Percentiles rank a stretch among this genome's conserved stretches.
These are phyloP conservation scores for Catharanthus roseus DNA, from an alignment of 257 asterid genomes.

Conservation along the genomic window DNA sequence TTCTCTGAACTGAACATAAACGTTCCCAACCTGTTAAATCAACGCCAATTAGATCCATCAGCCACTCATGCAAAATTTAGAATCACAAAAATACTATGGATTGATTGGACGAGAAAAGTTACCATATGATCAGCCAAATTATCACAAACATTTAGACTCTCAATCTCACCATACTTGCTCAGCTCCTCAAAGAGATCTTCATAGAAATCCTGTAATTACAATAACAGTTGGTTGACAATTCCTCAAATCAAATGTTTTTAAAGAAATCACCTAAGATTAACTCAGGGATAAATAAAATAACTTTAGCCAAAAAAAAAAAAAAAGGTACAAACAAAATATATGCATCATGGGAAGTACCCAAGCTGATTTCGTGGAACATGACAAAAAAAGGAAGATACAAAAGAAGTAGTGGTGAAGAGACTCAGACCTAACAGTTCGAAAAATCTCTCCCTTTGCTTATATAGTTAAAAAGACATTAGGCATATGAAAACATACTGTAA, in stretches of 20 bases:
- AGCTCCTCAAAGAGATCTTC: constrained; percentile 95
- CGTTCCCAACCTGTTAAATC: constrained; percentile 84
- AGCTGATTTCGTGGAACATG: neutral
- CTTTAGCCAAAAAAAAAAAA: too few relatives aligned
- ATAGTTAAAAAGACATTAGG: neutral
- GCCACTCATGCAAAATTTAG: neutral
- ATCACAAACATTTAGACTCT: constrained; percentile 87
- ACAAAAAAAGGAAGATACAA: neutral
- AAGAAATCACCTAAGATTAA: neutral
- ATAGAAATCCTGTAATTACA: constrained; percentile 60
- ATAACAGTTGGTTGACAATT: neutral
- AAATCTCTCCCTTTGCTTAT: neutral
- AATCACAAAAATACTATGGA: neutral
- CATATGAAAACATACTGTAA: neutral
- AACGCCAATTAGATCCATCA: neutral
- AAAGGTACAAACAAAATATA: neutral
- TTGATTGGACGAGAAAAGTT: constrained; percentile 10
- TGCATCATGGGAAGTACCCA: neutral
- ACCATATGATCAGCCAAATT: constrained; percentile 98
- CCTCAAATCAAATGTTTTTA: neutral
- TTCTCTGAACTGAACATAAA: constrained; percentile 95
- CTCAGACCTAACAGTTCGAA: neutral
- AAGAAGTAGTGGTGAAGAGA: neutral
- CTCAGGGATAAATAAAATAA: too few relatives aligned
- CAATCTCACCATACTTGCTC: constrained; percentile 81